Evolutionary conservation across 1,284 basidiomycete genomes (phyloP).

Genomic region (Puccinia coronata): DNA sequence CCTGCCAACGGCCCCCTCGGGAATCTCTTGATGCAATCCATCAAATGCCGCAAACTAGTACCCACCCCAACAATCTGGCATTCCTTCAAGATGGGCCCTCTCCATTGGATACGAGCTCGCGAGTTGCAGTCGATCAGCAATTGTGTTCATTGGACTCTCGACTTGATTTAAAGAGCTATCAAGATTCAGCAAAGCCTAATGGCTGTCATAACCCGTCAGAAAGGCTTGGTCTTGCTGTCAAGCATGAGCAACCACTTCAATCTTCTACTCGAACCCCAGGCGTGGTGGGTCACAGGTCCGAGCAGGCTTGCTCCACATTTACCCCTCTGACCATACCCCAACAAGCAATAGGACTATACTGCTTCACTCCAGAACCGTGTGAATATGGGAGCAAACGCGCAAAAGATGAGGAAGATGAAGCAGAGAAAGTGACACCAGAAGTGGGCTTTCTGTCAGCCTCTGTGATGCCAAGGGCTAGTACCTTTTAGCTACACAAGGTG

Average conservation of each 20-base stretch:
- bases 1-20: not conserved
- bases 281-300: not conserved
- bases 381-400: not conserved
- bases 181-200: not conserved
- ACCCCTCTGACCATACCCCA: conserved; percentile 15
- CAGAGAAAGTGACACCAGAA: conserved; percentile 6
- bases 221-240: not conserved
- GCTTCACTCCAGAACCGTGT: conserved; percentile 2
- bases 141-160: not conserved
- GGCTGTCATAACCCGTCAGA: not conserved
- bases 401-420: conserved; percentile 2
- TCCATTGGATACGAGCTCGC: not conserved
- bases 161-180: not conserved
- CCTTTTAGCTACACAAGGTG: too few relatives aligned
- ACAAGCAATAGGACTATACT: conserved; percentile 24
- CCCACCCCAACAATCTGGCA: too few relatives aligned
- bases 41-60: not conserved
- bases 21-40: not conserved
- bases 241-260: too few relatives aligned
- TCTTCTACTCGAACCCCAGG: not conserved
- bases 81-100: not conserved
- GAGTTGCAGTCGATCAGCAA: not conserved
- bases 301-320: not conserved
- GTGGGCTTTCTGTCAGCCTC: too few relatives aligned
- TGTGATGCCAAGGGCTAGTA: too few relatives aligned